These are phyloP conservation scores for Isabelozyma pseudorhagii DNA, from an alignment of 805 yeast species.

Conservation along the genomic window DNA sequence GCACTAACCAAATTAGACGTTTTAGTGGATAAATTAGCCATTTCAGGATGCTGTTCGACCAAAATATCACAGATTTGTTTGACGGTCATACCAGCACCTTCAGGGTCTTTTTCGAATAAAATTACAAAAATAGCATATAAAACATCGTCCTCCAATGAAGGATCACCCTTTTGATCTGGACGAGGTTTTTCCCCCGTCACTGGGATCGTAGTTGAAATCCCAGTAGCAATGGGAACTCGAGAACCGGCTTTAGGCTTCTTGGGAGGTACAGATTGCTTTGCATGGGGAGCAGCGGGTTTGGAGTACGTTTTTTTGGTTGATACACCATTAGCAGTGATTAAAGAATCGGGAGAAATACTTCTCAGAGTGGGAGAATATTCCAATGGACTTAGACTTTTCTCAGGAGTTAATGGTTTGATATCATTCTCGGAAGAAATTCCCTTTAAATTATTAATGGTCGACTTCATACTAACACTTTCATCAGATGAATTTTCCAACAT, in stretches of 20 bases:
- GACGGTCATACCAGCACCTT: conserved; percentile 82
- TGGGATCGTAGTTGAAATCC: conserved; percentile 76
- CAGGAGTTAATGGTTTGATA: conserved; percentile 21
- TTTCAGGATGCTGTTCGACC: conserved; percentile 73
- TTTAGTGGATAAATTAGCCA: conserved; percentile 77
- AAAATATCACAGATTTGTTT: conserved; percentile 80
- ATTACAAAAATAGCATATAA: conserved; percentile 72
- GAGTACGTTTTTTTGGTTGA: conserved; percentile 14
- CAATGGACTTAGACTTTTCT: conserved; percentile 24
- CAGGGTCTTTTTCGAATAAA: conserved; percentile 63
- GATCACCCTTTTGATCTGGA: conserved; percentile 61
- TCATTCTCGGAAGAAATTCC: conserved; percentile 11
- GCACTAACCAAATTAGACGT: conserved; percentile 81
- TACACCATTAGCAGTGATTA: conserved; percentile 17
- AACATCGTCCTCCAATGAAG: conserved; percentile 71
- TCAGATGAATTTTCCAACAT: conserved; percentile 1
- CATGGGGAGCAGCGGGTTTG: conserved; percentile 30
- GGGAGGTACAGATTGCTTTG: conserved; percentile 14
- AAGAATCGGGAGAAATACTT: conserved; percentile 42
- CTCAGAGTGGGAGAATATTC: conserved; percentile 35
- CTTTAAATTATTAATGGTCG: conserved; percentile 13
- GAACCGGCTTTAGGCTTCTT: conserved; percentile 36
- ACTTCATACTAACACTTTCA: conserved; percentile 7
- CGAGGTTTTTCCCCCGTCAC: conserved; percentile 69
- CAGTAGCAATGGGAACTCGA: conserved; percentile 60